A percentile compares a stretch with the other conserved stretches of the same genome.
Conservation (phyloP, 2,329 filamentous ascomycete genomes). For the Aspergillus sp. region DNA sequence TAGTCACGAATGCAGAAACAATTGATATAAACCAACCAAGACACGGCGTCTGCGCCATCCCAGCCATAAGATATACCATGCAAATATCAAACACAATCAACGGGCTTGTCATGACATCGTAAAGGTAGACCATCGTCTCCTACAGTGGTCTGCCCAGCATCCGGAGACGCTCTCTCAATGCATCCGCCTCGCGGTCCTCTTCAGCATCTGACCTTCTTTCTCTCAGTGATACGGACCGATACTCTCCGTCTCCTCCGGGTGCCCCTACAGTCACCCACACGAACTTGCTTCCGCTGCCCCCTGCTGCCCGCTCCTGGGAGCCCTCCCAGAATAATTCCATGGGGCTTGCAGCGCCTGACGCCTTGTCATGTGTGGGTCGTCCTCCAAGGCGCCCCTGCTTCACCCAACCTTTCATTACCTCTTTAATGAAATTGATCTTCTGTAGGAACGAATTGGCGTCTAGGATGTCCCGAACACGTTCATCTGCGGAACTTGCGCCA, state of each 20-base stretch:
- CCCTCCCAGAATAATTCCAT: constrained; percentile 46
- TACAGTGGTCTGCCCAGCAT: constrained; percentile 23
- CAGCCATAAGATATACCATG: background rate
- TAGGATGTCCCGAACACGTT: constrained; percentile 44
- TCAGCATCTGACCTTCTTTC: constrained; percentile 24
- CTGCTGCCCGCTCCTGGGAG: constrained; percentile 42
- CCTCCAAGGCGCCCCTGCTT: constrained; percentile 42
- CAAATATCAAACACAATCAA: background rate
- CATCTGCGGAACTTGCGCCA: constrained; percentile 36
- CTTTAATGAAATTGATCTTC: constrained; percentile 46
- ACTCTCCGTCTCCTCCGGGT: constrained; percentile 49
- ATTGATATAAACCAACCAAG: background rate
- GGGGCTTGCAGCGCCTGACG: constrained; percentile 5
- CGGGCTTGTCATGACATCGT: constrained; percentile 1
- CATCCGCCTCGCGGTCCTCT: constrained; percentile 32
- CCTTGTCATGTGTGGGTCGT: constrained; percentile 22
- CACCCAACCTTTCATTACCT: constrained; percentile 46
- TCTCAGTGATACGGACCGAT: constrained; percentile 42
- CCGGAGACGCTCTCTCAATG: constrained; percentile 33
- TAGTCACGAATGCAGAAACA: background rate
- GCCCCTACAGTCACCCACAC: constrained; percentile 55
- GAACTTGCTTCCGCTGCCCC: constrained; percentile 52
- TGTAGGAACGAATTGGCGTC: constrained; percentile 48
- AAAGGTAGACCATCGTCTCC: background rate
- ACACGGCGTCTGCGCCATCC: background rate